phyloP scores from a whole-genome alignment of 2,329 filamentous ascomycete species.

The Aspergillus eucalypticola region DNA sequence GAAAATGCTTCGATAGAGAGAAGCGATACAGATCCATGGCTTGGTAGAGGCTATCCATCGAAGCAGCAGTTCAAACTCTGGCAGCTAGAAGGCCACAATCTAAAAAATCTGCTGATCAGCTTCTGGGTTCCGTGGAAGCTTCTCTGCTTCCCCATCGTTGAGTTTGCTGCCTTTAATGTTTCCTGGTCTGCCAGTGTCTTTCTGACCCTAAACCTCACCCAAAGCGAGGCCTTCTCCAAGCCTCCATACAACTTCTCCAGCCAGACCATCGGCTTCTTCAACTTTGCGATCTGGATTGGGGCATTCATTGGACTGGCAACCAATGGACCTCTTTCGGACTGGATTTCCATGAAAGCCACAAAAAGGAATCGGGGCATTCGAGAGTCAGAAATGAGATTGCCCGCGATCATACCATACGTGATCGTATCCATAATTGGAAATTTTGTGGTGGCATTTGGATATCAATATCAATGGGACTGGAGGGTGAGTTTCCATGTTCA shows the following conservation, averaged over 20 bases:
- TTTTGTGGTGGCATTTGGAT: constrained; percentile 57
- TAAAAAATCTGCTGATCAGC: constrained; percentile 51
- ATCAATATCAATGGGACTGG: constrained; percentile 56
- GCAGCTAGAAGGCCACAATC: constrained; percentile 49
- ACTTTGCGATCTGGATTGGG: constrained; percentile 59
- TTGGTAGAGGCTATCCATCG: constrained; percentile 57
- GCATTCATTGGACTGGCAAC: constrained; percentile 57
- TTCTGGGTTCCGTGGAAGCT: constrained; percentile 65
- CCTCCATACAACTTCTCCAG: constrained; percentile 58
- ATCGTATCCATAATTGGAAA: constrained; percentile 60
- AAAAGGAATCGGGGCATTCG: constrained; percentile 56
- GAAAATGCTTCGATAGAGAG: constrained; percentile 22
- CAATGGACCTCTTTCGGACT: constrained; percentile 58
- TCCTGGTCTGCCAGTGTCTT: constrained; percentile 62
- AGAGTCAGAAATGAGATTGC: constrained; percentile 61
- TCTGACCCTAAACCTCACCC: constrained; percentile 63
- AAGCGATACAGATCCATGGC: constrained; percentile 51
- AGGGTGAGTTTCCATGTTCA: constrained; percentile 35
- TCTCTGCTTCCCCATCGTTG: constrained; percentile 63
- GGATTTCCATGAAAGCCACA: constrained; percentile 57
- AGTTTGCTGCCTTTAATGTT: constrained; percentile 63
- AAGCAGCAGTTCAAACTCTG: constrained; percentile 59
- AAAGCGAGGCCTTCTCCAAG: constrained; percentile 54
- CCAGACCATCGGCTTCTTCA: constrained; percentile 56
- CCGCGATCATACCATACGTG: constrained; percentile 59